Percentiles rank a stretch among this genome's conserved stretches.
phyloP scores from a whole-genome alignment of 2,329 filamentous ascomycete genomes.

The Aspergillus alliaceus region DNA sequence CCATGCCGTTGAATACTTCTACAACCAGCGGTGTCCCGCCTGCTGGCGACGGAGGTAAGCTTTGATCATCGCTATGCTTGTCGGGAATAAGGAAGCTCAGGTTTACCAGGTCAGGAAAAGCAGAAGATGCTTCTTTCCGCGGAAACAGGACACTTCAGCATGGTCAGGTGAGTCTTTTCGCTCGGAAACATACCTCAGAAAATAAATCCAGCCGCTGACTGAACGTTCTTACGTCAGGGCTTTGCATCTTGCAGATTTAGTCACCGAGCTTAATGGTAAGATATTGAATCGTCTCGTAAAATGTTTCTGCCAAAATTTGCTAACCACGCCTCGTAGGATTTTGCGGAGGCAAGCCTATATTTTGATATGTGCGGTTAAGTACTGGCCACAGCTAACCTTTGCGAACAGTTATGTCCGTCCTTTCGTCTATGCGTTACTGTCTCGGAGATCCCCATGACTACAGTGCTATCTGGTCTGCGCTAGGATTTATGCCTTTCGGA shows the following conservation, averaged over 20 bases:
- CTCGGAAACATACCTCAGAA: conserved; percentile 1
- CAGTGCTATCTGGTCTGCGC: conserved; percentile 74
- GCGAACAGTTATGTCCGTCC: conserved; percentile 77
- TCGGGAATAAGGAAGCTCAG: conserved; percentile 12
- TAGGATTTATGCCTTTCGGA: conserved; percentile 85
- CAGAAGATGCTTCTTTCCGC: conserved; percentile 50
- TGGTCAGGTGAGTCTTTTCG: conserved; percentile 45
- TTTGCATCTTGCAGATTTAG: conserved; percentile 51
- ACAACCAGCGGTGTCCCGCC: conserved; percentile 28
- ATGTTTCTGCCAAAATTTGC: neutral
- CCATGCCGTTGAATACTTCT: conserved; percentile 33
- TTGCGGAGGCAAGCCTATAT: conserved; percentile 45
- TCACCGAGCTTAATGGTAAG: conserved; percentile 52
- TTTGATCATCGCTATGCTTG: conserved; percentile 6
- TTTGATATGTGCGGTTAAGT: neutral
- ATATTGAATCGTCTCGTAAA: neutral
- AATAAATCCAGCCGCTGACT: conserved; percentile 10
- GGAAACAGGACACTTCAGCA: conserved; percentile 52
- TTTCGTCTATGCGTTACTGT: conserved; percentile 92
- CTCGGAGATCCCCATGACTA: conserved; percentile 67
- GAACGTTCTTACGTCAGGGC: conserved; percentile 33
- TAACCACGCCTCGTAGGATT: conserved; percentile 39
- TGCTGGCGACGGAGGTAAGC: conserved; percentile 35
- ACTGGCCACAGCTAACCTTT: conserved; percentile 17
- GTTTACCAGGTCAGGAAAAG: conserved; percentile 45